Conservation (phyloP, 164 flowering plant species). For the Warburgia ugandensis region DNA sequence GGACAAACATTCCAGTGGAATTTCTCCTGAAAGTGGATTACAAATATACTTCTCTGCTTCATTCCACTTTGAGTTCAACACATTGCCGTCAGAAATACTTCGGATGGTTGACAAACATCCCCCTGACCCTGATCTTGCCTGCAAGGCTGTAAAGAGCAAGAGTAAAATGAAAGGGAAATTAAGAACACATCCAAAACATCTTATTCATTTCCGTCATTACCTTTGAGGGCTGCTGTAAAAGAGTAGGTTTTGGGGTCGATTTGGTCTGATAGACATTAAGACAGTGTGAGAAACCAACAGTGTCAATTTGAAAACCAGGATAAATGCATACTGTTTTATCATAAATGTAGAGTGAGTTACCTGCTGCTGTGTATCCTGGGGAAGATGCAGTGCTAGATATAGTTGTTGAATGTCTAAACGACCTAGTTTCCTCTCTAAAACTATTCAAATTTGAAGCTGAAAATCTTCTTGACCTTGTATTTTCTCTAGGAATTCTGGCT, state of each 20-base stretch:
- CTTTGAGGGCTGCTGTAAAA: constrained; percentile 65
- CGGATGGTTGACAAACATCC: constrained; percentile 42
- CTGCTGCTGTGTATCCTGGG: constrained; percentile 66
- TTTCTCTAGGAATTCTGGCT: constrained; percentile 46
- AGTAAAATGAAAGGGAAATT: not conserved
- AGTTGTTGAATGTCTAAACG: constrained; percentile 51
- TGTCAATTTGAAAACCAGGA: not conserved
- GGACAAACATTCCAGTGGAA: constrained; percentile 83
- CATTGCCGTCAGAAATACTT: constrained; percentile 41
- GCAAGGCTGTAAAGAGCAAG: constrained; percentile 45
- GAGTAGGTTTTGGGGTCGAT: constrained; percentile 81
- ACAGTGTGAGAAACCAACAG: not conserved
- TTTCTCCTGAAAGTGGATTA: constrained; percentile 83
- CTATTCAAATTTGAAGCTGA: constrained; percentile 59
- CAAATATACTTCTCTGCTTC: constrained; percentile 88
- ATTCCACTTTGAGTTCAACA: constrained; percentile 77
- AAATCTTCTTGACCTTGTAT: constrained; percentile 50
- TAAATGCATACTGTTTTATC: not conserved
- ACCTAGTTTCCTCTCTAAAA: constrained; percentile 57
- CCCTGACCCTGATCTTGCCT: constrained; percentile 47
- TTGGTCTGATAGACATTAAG: constrained; percentile 38
- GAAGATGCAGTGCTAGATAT: constrained; percentile 86
- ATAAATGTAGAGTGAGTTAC: constrained; percentile 19
- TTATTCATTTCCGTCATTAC: constrained; percentile 19
- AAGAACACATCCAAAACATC: not conserved